Evolutionary conservation across 805 yeast species (phyloP), one percentile per base, ranked within the genome.

Genomic region (Candida koratica): DNA sequence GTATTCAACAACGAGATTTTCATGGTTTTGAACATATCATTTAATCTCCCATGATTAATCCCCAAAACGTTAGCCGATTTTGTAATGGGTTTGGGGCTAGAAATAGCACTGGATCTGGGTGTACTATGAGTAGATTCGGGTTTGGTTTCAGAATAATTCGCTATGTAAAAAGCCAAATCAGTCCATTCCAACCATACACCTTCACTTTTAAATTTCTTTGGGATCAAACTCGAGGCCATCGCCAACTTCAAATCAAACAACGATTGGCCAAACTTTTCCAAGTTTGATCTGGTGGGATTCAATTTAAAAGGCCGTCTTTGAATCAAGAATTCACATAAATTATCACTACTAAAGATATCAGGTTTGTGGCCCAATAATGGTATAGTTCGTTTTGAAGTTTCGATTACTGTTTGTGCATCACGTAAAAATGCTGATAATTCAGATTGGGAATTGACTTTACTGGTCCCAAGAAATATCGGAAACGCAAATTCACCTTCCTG

Each of bases 101-200:
- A 8, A 8, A 20, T 20, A 8, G 9, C 10, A 20, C 23, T 20
- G 23, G 9, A 8, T 7, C 10, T 20, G 7, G 23, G 23, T 8
- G 23, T 20, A 8, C 10, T 20, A 7, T 20, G 23, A 10, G 23
- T 20, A 7, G 10, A 10, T 20, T 20, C 12, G 12, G 26, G 26
- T 6, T 12, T 24, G 6, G 8, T 24, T n/a, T 32, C 30, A 7
- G 8, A 28, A 29, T 43, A 48, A 10, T 34, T 42, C 5, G 55
- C 41, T 3, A 49, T 40, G 15, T 36, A 48, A 3, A 47, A 16
- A 5, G 69, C 62, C 30, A 52, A 38, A 16, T 60, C 66, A 1
- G 67, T 48, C 71, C 71, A 67, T 43, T 67, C 72, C 31, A 64
- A 63, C 70, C 70, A 65, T 64, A 63, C 56, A 3, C 61, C 62